These are phyloP conservation scores for Perilla frutescens DNA, from an alignment of 257 asterid genomes.

Conservation along the genomic window DNA sequence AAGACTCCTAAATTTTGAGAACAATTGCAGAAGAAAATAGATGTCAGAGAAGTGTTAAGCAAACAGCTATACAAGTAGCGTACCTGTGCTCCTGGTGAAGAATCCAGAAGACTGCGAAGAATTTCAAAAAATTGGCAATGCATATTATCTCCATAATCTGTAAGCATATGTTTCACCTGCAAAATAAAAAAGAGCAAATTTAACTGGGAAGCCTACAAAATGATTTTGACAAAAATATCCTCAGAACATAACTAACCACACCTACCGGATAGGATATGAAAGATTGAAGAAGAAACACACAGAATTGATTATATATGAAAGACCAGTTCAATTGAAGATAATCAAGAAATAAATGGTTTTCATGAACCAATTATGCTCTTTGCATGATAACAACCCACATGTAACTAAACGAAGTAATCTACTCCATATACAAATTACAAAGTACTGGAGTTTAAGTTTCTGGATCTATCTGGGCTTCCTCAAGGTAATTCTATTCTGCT, in stretches of 20 bases:
- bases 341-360: not conserved
- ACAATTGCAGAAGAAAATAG: slow-evolving; percentile 8
- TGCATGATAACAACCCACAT: not conserved
- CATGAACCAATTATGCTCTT: not conserved
- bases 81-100: slow-evolving; percentile 88
- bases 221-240: not conserved
- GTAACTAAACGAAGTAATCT: slow-evolving; percentile 14
- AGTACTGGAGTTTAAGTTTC: slow-evolving; percentile 6
- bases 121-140: slow-evolving; percentile 97
- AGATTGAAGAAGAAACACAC: slow-evolving; percentile 6
- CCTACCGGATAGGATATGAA: slow-evolving; percentile 17
- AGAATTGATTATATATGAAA: slow-evolving; percentile 13
- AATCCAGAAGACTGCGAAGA: slow-evolving; percentile 92
- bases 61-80: slow-evolving; percentile 12
- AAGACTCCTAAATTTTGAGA: slow-evolving; percentile 9
- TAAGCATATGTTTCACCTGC: slow-evolving; percentile 88
- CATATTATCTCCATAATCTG: slow-evolving; percentile 95
- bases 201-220: slow-evolving; percentile 4
- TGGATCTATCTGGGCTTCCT: not conserved
- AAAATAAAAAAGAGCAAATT: slow-evolving; percentile 31
- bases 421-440: slow-evolving; percentile 21
- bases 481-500: not conserved
- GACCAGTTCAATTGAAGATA: not conserved
- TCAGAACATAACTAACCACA: not conserved
- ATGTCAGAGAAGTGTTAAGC: slow-evolving; percentile 24